A percentile compares a stretch with the other conserved stretches of the same genome.
phyloP scores from a whole-genome alignment of 2,329 filamentous ascomycete genomes.

The Fusarium stilboides region DNA sequence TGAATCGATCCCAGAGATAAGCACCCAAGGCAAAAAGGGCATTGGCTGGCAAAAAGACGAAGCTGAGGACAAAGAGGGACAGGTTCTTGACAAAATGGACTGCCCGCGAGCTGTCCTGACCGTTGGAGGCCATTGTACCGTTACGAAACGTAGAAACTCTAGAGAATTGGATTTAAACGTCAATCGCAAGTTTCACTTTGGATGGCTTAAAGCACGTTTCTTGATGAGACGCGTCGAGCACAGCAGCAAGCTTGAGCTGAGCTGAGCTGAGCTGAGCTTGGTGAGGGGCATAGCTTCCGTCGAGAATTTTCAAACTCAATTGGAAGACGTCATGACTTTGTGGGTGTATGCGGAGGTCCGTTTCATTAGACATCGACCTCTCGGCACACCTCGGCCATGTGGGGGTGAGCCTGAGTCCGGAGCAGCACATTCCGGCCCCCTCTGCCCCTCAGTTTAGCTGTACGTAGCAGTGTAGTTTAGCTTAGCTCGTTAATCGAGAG shows the following conservation, averaged over 20 bases:
- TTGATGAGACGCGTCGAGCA: no score
- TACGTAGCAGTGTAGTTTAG: no score
- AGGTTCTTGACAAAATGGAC: conserved; percentile 35
- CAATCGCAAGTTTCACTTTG: conserved; percentile 6
- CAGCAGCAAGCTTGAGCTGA: neutral
- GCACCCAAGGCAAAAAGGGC: conserved; percentile 1
- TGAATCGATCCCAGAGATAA: conserved; percentile 24
- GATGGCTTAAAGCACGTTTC: no score
- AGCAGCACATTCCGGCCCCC: conserved; percentile 10
- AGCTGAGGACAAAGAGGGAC: conserved; percentile 28
- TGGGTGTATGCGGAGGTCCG: conserved; percentile 12
- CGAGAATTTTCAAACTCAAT: conserved; percentile 8
- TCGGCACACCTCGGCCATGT: conserved; percentile 1
- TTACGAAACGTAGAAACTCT: neutral
- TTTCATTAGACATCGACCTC: conserved; percentile 14
- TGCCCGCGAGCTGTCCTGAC: conserved; percentile 4
- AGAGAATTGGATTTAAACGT: neutral
- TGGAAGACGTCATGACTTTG: conserved; percentile 43
- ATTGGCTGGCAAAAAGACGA: conserved; percentile 28
- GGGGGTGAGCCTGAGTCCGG: conserved; percentile 7
- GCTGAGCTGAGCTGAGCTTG: neutral
- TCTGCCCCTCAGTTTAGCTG: neutral
- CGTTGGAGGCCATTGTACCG: neutral
- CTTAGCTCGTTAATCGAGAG: neutral
- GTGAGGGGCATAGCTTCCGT: neutral